phyloP scores from a whole-genome alignment of 164 flowering plant genomes.

The Vitis rupestris region DNA sequence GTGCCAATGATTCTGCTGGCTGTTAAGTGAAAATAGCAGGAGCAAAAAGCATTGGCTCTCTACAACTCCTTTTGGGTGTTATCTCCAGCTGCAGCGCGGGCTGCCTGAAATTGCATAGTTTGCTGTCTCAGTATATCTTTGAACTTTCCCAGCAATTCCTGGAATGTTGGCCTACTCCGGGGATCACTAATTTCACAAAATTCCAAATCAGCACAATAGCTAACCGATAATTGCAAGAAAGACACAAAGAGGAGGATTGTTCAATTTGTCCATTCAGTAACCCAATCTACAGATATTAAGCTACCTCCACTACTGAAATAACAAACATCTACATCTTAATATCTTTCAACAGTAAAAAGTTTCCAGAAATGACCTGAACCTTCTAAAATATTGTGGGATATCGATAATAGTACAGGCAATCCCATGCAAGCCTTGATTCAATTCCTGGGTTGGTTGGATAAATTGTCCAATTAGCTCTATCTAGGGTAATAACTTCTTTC shows the following conservation, averaged over 20 bases:
- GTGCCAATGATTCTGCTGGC: neutral
- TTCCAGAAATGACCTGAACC: too few relatives aligned
- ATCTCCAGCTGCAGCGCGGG: slow-evolving; percentile 45
- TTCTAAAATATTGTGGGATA: too few relatives aligned
- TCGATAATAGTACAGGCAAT: too few relatives aligned
- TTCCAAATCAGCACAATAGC: neutral
- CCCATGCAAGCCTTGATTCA: too few relatives aligned
- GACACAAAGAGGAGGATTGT: neutral
- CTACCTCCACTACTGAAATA: too few relatives aligned
- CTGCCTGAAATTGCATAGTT: slow-evolving; percentile 52
- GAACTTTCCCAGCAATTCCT: slow-evolving; percentile 71
- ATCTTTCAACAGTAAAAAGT: too few relatives aligned
- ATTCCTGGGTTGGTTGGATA: too few relatives aligned
- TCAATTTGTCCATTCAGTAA: too few relatives aligned
- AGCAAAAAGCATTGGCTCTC: neutral
- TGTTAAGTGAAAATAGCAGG: neutral
- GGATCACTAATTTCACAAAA: slow-evolving; percentile 56
- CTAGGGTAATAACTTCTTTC: too few relatives aligned
- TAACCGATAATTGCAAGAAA: neutral
- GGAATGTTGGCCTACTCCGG: slow-evolving; percentile 67
- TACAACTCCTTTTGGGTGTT: slow-evolving; percentile 26
- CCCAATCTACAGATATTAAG: too few relatives aligned
- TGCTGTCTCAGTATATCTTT: slow-evolving; percentile 68
- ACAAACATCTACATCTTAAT: too few relatives aligned
- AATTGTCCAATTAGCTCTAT: too few relatives aligned